These are phyloP conservation scores for Gymnopilus junonius DNA, from an alignment of 768 basidiomycete species.

Conservation along the genomic window DNA sequence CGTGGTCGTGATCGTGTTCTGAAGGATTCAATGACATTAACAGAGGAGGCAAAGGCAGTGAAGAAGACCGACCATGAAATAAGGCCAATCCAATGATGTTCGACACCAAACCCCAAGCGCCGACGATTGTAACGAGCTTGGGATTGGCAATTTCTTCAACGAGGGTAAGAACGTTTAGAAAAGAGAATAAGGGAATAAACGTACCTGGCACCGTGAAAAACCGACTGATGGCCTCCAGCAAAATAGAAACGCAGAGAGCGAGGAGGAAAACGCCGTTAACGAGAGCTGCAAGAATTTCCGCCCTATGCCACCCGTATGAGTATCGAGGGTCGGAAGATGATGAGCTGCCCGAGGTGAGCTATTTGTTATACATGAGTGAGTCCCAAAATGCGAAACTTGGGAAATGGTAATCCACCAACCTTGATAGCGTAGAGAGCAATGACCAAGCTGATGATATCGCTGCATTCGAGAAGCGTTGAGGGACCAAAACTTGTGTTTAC, in stretches of 20 bases:
- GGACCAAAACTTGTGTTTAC: not conserved
- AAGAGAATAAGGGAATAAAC: constrained; percentile 21
- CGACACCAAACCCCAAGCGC: constrained; percentile 84
- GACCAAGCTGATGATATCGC: constrained; percentile 94
- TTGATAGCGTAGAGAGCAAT: constrained; percentile 88
- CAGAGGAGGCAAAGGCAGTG: not conserved
- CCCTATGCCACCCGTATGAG: constrained; percentile 98
- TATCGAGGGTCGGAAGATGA: constrained; percentile 74
- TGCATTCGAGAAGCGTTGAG: constrained; percentile 34
- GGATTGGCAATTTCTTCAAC: constrained; percentile 87
- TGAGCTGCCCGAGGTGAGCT: constrained; percentile 65
- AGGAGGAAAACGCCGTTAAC: constrained; percentile 97
- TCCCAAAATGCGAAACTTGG: not conserved
- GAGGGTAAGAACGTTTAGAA: not conserved
- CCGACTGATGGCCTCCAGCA: constrained; percentile 87
- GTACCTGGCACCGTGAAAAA: constrained; percentile 86
- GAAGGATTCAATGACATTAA: constrained; percentile 8
- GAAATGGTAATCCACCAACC: constrained; percentile 16
- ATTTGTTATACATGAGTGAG: not conserved
- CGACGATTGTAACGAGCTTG: constrained; percentile 86
- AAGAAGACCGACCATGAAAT: constrained; percentile 76
- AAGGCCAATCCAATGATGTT: constrained; percentile 93
- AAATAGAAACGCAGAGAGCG: constrained; percentile 95
- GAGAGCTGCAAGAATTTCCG: constrained; percentile 95
- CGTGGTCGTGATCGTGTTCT: constrained; percentile 76